phyloP scores from a whole-genome alignment of 1,139 yeast species.

The Saccharomyces hybrid region DNA sequence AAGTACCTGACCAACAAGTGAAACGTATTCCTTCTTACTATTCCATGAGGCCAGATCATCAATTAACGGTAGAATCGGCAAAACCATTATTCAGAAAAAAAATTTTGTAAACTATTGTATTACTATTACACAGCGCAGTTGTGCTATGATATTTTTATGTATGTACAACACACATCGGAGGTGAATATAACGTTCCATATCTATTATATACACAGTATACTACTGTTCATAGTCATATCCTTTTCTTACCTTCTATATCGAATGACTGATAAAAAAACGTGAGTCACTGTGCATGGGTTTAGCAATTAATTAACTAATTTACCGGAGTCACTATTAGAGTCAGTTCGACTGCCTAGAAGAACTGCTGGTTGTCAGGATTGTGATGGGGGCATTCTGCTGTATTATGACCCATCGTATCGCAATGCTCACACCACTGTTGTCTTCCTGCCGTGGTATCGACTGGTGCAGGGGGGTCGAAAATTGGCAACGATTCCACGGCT shows the following conservation, averaged over 20 bases:
- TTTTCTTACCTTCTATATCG: not conserved
- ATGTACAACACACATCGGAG: not conserved
- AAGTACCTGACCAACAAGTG: constrained; percentile 22
- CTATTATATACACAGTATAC: not conserved
- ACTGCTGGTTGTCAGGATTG: not conserved
- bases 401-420: constrained; percentile 85
- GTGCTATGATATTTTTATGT: not conserved
- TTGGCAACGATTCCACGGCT: constrained; percentile 41
- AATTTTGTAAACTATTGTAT: not conserved
- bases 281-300: constrained; percentile 1
- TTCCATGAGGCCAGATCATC: constrained; percentile 7
- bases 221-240: not conserved
- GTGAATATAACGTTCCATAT: not conserved
- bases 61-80: constrained; percentile 27
- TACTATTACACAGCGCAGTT: constrained; percentile 1
- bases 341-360: constrained; percentile 1
- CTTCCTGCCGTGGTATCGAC: constrained; percentile 72
- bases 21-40: not conserved
- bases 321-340: constrained; percentile 1
- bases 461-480: constrained; percentile 44
- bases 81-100: constrained; percentile 14
- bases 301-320: not conserved
- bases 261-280: not conserved
- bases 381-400: constrained; percentile 75
- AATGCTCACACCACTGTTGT: constrained; percentile 80